Evolutionary conservation across 2,329 filamentous ascomycete genomes (phyloP), one percentile per base, ranked within the genome.

Genomic region (Xylariaceae sp.): DNA sequence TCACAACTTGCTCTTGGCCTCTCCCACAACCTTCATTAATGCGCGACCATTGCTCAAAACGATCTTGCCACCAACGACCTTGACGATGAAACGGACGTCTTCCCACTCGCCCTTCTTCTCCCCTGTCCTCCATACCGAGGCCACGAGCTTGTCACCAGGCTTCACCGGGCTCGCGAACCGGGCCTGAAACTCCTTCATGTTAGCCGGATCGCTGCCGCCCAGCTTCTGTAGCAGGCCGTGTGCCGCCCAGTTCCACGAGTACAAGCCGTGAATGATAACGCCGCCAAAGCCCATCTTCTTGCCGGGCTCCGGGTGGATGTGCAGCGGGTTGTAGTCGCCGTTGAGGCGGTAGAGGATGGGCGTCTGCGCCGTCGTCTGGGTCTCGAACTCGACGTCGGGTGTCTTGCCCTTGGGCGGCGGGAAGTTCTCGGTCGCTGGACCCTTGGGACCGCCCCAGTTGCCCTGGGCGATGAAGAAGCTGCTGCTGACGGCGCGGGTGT

Each of bases 261-360:
- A 95, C 45, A 96, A 77, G 26, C 91, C 91, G 73, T 96, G 91
- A 70, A 95, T 88, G 71, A 96, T 96, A 63, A 84, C 78, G 35
- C 91, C 91, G 31, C 89, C 89, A 64, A 95, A 96, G 57, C 91
- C 91, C 89, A 96, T 95, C 74, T 90, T 87, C 72, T 82, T 74
- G 57, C 90, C 90, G 0, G 90, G 89, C 73, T 90, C 88, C 9
- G 90, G 90, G 19, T 88, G 88, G 5, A 89, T 90, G 70, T 96
- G 91, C 37, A 96, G 84, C 31, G 91, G 91, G 76, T 96, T 96
- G 74, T 96, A 96, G 75, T 96, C 91, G 62, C 91, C 91, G 65
- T 95, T 96, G 49, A 96, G 80, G 60, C 89, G 81, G 72, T 94
- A 94, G 53, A 94, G 76, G 60, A 88, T 80, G 6, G 89, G 83